Percentiles rank a stretch among this genome's conserved stretches.
Evolutionary conservation across 257 asterid species (phyloP).

Genomic region (Penstemon barbatus): DNA sequence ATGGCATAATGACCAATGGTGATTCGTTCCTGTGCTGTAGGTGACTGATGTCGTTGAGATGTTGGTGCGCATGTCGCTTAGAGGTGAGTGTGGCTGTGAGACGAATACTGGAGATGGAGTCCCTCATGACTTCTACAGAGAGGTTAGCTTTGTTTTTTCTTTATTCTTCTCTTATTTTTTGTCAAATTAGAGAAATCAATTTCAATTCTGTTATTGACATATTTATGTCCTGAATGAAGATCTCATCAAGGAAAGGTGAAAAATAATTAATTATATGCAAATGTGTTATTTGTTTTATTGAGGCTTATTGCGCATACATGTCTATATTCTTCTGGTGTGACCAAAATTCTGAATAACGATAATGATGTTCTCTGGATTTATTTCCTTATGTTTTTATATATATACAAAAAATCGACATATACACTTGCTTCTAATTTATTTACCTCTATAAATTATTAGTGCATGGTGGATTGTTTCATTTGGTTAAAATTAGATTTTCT

Average conservation of each 20-base stretch:
- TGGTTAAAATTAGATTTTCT: too few species aligned
- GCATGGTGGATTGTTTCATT: too few species aligned
- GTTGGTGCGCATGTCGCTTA: conserved; percentile 87
- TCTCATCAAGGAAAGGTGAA: conserved; percentile 25
- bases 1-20: too few species aligned
- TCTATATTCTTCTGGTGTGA: not conserved
- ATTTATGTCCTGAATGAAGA: not conserved
- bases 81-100: conserved; percentile 99
- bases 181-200: not conserved
- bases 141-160: conserved; percentile 43
- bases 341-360: conserved; percentile 9
- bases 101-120: conserved; percentile 97
- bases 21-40: too few species aligned
- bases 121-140: conserved; percentile 79
- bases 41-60: conserved; percentile 90
- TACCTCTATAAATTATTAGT: too few species aligned
- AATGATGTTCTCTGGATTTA: conserved; percentile 9
- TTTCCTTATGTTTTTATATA: too few species aligned
- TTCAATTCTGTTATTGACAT: not conserved
- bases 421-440: too few species aligned
- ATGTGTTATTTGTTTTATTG: conserved; percentile 6
- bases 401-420: too few species aligned
- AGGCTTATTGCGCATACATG: not conserved
- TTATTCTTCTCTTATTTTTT: too few species aligned
- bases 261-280: not conserved